phyloP scores from a whole-genome alignment of 2,329 filamentous ascomycete genomes.

The Colletotrichum sp. region DNA sequence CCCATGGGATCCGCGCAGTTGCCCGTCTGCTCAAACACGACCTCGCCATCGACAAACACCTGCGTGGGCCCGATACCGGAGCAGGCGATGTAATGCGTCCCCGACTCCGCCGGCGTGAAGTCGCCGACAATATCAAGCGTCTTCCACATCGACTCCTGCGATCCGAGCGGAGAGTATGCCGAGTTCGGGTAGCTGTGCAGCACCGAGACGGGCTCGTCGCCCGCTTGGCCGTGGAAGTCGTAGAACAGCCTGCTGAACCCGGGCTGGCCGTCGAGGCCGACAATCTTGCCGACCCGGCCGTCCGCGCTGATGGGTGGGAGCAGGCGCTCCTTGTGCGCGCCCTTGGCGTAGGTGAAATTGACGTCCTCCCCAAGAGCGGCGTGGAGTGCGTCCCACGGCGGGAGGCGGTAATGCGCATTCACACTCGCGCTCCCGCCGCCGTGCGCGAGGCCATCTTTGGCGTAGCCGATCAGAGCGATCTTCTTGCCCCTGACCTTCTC shows the following conservation, averaged over 20 bases:
- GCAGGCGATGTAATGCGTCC: conserved; percentile 35
- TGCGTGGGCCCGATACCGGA: conserved; percentile 34
- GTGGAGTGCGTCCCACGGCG: conserved; percentile 62
- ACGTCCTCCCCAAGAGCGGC: conserved; percentile 61
- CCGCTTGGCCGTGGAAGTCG: conserved; percentile 27
- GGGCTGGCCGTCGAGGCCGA: conserved; percentile 34
- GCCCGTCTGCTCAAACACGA: conserved; percentile 34
- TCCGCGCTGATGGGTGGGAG: conserved; percentile 25
- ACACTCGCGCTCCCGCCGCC: conserved; percentile 32
- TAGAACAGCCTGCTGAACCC: conserved; percentile 36
- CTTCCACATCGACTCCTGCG: conserved; percentile 26
- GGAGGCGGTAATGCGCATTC: conserved; percentile 50
- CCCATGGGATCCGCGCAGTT: conserved; percentile 38
- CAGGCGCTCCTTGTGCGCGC: conserved; percentile 22
- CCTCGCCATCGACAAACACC: conserved; percentile 33
- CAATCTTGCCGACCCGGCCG: conserved; percentile 28
- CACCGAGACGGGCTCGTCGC: conserved; percentile 25
- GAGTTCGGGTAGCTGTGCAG: conserved; percentile 29
- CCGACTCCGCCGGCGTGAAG: conserved; percentile 33
- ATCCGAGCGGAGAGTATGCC: conserved; percentile 25
- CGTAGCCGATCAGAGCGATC: conserved; percentile 13
- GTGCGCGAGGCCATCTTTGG: conserved; percentile 49
- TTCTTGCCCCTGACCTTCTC: conserved; percentile 48
- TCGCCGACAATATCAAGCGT: conserved; percentile 32
- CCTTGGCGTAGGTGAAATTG: conserved; percentile 39